phyloP scores from a whole-genome alignment of 2,329 filamentous ascomycete genomes.

The Neurospora crassa region DNA sequence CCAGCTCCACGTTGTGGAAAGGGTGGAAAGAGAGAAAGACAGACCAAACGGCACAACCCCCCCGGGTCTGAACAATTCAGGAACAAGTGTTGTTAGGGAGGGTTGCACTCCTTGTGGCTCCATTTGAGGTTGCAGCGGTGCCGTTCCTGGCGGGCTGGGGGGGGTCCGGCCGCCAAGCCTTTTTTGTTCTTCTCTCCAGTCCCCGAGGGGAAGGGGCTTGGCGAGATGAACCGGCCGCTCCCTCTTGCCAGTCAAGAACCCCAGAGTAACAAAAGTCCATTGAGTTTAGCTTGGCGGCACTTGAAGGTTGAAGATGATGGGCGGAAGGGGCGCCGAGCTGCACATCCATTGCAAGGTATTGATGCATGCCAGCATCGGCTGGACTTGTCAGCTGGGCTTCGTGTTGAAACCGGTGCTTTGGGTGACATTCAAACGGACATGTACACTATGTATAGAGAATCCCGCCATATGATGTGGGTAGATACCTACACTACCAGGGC shows the following conservation, averaged over 20 bases:
- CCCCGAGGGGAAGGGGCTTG: background rate
- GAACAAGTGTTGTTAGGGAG: conserved; percentile 4
- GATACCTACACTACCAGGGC: background rate
- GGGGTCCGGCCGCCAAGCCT: background rate
- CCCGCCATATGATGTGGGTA: background rate
- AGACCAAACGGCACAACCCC: background rate
- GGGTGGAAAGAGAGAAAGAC: background rate
- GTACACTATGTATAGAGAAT: background rate
- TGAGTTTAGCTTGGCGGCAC: background rate
- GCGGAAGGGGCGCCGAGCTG: background rate
- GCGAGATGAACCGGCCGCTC: background rate
- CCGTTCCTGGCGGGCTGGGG: background rate
- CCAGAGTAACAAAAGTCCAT: background rate
- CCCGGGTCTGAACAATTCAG: conserved; percentile 5
- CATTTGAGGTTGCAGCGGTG: background rate
- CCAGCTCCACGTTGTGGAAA: conserved; percentile 3
- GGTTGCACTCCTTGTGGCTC: background rate
- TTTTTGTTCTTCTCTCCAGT: background rate
- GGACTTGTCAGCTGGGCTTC: background rate
- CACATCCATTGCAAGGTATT: background rate
- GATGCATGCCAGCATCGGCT: background rate
- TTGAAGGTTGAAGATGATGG: background rate
- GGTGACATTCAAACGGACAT: too few relatives aligned
- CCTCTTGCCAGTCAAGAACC: background rate
- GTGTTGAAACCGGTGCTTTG: background rate